Conservation (phyloP, 305 asterid species). For the Ajuga reptans region DNA sequence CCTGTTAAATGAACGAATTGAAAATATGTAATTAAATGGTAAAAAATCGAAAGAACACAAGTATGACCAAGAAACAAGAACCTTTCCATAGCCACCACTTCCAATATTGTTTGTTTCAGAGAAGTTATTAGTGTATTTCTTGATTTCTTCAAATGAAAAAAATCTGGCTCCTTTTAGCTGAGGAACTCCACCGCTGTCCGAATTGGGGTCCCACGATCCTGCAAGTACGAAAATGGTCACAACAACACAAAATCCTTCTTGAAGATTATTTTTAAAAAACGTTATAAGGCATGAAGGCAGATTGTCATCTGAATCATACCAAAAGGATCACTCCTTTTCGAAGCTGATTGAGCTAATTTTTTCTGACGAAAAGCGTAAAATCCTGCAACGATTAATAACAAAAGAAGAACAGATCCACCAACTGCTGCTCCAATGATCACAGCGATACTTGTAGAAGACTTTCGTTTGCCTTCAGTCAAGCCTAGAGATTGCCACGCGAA, state of each 20-base stretch:
- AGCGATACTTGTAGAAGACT: slow-evolving; percentile 28
- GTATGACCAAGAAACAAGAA: background rate
- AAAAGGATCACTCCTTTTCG: slow-evolving; percentile 60
- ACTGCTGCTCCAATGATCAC: slow-evolving; percentile 60
- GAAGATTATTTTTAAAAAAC: background rate
- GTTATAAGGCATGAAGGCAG: background rate
- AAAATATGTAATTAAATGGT: background rate
- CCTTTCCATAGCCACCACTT: slow-evolving; percentile 65
- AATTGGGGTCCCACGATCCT: slow-evolving; percentile 48
- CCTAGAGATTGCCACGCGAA: slow-evolving; percentile 24
- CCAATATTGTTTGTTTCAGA: slow-evolving; percentile 38
- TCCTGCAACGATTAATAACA: slow-evolving; percentile 47
- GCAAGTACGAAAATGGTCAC: slow-evolving; percentile 25
- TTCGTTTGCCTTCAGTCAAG: slow-evolving; percentile 20
- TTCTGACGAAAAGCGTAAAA: slow-evolving; percentile 59
- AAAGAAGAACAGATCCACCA: slow-evolving; percentile 53
- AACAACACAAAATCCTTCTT: background rate
- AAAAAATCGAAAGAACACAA: background rate
- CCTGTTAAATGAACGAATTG: slow-evolving; percentile 26
- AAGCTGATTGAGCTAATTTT: slow-evolving; percentile 55
- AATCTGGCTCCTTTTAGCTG: slow-evolving; percentile 49
- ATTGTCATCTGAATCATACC: slow-evolving; percentile 33
- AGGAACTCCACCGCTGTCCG: slow-evolving; percentile 50
- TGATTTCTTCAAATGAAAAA: slow-evolving; percentile 51
- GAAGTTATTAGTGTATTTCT: slow-evolving; percentile 48